phyloP scores from a whole-genome alignment of 192 early-diverging fungal genomes.

The Geosiphon pyriformis region DNA sequence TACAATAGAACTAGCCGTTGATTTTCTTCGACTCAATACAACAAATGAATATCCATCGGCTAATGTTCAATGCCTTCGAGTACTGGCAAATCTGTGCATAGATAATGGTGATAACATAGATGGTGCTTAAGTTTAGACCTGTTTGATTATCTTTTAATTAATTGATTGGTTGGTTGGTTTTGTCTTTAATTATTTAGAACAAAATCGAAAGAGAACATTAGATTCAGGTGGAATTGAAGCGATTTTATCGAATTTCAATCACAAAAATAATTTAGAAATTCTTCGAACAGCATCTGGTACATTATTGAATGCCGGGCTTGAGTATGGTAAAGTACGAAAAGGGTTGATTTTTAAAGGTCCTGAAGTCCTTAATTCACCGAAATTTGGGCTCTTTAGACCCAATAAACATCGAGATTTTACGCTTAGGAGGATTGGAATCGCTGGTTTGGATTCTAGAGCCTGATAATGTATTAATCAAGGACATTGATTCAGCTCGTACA shows the following conservation, averaged over 20 bases:
- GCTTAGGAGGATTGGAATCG: conserved; percentile 14
- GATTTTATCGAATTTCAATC: conserved; percentile 26
- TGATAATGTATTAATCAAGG: conserved; percentile 2
- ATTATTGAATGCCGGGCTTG: conserved; percentile 45
- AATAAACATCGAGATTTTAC: neutral
- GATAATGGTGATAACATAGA: conserved; percentile 43
- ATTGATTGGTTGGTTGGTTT: neutral
- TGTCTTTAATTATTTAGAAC: no score
- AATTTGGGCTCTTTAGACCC: neutral
- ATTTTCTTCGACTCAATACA: conserved; percentile 31
- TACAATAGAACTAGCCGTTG: conserved; percentile 34
- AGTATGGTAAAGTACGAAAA: conserved; percentile 36
- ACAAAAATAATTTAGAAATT: conserved; percentile 28
- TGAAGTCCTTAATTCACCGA: neutral
- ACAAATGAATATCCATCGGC: conserved; percentile 21
- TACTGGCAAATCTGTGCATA: conserved; percentile 49
- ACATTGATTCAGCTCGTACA: conserved; percentile 11
- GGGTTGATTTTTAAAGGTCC: neutral
- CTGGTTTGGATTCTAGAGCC: conserved; percentile 26
- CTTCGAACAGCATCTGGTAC: conserved; percentile 42
- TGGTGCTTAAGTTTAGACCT: neutral
- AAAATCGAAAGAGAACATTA: conserved; percentile 39
- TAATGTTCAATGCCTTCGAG: conserved; percentile 44
- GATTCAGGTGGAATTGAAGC: conserved; percentile 32
- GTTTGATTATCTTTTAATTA: neutral